Base-by-base conservation (phyloP, 768 basidiomycete genomes). In the Lactarius akahatsu region DNA sequence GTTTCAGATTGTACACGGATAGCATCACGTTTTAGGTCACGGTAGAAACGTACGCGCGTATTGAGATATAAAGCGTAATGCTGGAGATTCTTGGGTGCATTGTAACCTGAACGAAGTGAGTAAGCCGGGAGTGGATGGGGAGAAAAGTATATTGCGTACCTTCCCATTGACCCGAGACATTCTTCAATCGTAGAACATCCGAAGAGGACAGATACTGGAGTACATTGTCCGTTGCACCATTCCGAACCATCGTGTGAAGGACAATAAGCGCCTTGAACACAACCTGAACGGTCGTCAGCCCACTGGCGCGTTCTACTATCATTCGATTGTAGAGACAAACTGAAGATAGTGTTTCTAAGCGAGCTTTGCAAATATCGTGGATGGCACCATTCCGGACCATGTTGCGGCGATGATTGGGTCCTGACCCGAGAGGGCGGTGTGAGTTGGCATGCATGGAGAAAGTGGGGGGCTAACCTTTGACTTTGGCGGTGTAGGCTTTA, bases 211-310 rank as follows among this genome's bases (percentile, higher is more conserved):
- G 84, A 76, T 94, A 90, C 13, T 85, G 81, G 26, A 98, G 83
- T 15, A 98, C 85, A 74, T 95, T 93, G 80, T 98, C 95, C 7
- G 96, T 97, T 2, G 92, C 84, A n/a, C 97, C 97, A 68, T 92
- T 94, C 32, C 96, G 87, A 75, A 98, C 92, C 92, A 99, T 94
- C 38, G 89, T 93, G 75, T 99, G 97, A 9, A 98, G 80, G 4
- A 96, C 93, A 72, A 99, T 89, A 71, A 98, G 81, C 0, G 95
- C 94, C 75, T 99, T 99, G 86, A 98, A 98, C n/a, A 93, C 95
- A 70, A 98, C 84, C 95, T 97, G 72, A 18, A 41, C 11, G 20
- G 43, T n/a, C 11, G 59, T 65, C 65, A 65, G 61, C 34, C 36
- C 26, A 64, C 20, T 7, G 43, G 65, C 41, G 20, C 45, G 64